Conservation (phyloP, 129 eudicot genomes). For the Pittosporum tobira region DNA sequence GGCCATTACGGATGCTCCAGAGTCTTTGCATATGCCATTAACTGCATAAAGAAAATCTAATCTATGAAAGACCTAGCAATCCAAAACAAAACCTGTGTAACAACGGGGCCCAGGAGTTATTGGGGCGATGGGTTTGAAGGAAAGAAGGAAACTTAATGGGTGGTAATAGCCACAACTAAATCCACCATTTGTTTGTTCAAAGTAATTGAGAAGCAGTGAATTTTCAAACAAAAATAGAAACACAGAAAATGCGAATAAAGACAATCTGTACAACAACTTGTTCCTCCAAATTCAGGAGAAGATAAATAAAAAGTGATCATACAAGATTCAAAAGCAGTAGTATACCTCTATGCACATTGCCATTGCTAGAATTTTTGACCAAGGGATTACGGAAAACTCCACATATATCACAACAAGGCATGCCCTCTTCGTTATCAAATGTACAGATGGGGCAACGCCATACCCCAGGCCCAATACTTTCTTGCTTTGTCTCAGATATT, state of each 20-base stretch:
- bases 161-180: neutral
- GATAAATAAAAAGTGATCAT: neutral
- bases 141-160: neutral
- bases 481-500: slow-evolving; percentile 24
- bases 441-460: slow-evolving; percentile 96
- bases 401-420: slow-evolving; percentile 89
- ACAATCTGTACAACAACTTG: neutral
- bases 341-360: slow-evolving; percentile 45
- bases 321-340: neutral
- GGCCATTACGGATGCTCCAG: slow-evolving; percentile 83
- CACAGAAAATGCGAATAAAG: neutral
- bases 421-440: slow-evolving; percentile 71
- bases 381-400: slow-evolving; percentile 84
- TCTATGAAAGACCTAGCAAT: slow-evolving; percentile 39
- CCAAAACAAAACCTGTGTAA: slow-evolving; percentile 10
- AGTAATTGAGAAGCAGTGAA: neutral
- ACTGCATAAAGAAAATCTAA: slow-evolving; percentile 75
- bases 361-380: slow-evolving; percentile 33
- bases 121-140: neutral
- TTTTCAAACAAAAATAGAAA: no score
- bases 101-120: no score
- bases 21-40: slow-evolving; percentile 61
- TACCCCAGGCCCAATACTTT: slow-evolving; percentile 31
- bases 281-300: neutral
- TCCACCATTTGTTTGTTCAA: slow-evolving; percentile 2